Conservation (phyloP, 257 asterid genomes). For the Przewalskia tangutica region DNA sequence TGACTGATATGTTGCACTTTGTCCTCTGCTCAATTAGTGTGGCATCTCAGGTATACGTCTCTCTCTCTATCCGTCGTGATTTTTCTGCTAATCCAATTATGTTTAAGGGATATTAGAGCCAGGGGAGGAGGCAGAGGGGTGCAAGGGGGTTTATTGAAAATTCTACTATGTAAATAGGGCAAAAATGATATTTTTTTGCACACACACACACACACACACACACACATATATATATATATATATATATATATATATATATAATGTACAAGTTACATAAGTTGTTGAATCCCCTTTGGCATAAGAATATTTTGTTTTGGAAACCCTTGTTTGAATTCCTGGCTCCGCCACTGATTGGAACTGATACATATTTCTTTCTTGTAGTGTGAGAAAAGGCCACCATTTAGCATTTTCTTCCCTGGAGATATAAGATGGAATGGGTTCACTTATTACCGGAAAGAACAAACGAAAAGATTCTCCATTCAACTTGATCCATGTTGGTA, state of each 20-base stretch:
- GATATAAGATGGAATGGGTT: slow-evolving; percentile 2
- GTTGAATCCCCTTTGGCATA: too few species aligned
- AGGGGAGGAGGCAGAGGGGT: too few species aligned
- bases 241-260: too few species aligned
- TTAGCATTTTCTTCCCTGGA: not conserved
- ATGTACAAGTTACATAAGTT: too few species aligned
- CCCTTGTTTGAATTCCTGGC: too few species aligned
- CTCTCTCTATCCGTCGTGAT: not conserved
- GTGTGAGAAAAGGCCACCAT: not conserved
- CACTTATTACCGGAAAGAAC: not conserved
- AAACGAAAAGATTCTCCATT: not conserved
- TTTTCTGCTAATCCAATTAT: not conserved
- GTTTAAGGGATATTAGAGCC: not conserved
- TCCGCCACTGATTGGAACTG: not conserved
- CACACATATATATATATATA: too few species aligned
- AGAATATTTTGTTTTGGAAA: not conserved
- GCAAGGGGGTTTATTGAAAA: too few species aligned
- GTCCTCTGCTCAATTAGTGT: not conserved
- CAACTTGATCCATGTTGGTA: slow-evolving; percentile 1
- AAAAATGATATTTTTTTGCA: too few species aligned
- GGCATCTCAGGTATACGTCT: not conserved
- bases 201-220: too few species aligned
- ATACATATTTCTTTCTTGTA: not conserved
- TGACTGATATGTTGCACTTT: not conserved
- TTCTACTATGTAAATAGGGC: too few species aligned